Evolutionary conservation across 768 basidiomycete genomes (phyloP), one percentile per base, ranked within the genome.

Genomic region (Rhodotorula kratochvilovae): DNA sequence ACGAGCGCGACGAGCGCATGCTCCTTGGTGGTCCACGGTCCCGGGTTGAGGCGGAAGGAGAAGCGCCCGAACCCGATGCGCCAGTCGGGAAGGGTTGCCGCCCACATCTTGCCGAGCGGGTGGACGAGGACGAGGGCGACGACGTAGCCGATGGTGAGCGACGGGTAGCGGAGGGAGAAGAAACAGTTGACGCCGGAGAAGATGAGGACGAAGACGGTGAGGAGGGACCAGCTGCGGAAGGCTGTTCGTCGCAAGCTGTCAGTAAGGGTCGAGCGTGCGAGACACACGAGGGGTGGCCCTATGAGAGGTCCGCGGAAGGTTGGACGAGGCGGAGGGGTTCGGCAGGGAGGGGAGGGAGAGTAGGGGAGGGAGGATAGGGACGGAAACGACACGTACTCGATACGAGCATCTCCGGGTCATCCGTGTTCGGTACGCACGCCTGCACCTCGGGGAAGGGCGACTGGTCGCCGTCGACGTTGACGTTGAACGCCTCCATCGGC

Each of bases 11-110:
- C 88, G n/a, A 92, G 82, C 15, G 90, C 89, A 76, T 95, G 92
- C 78, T 96, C 93, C 81, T 95, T 96, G 83, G 94, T 92, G 79
- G 92, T 95, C 91, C 92, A 96, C 27, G 92, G 92, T 23, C 92
- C 89, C 2, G 93, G 93, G 77, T 96, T 96, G 54, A 97, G 83
- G 1, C 89, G 90, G 79, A 93, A 88, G 72, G 87, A 58, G 5
- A 50, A 39, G 35, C 64, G 61, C 11, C 63, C n/a, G 35, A 3
- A 17, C 45, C 73, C 87, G 46, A 83, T 59, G 8, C 86, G 83
- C n/a, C 83, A 86, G 77, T 93, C 92, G 29, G 95, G 93, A 55
- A 96, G 83, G 8, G 86, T 79, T 80, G 87, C 90, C 7, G 95
- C 90, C 31, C 90, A 81, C 75, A 91, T 83, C 81, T 96, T 97